Evolutionary conservation across 306 rosid species (phyloP), one percentile per base, ranked within the genome.

Genomic region (Cicer bijugum): DNA sequence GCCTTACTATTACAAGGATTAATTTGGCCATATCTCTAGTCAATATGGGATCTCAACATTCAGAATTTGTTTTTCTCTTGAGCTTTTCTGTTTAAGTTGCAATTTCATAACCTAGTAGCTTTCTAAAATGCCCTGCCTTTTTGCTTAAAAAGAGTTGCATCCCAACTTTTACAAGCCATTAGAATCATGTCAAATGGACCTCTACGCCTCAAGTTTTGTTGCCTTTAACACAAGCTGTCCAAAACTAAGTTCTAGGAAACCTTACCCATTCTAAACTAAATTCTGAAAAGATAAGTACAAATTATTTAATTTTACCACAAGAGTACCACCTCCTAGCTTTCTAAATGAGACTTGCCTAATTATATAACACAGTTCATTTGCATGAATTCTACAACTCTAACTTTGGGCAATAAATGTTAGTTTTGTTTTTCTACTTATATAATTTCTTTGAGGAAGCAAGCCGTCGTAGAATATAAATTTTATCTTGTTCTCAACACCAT

Each of bases 71-170:
- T 55, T 6, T 55, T 6, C 19, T 9, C 12, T 55, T 17, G 37
- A 55, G 61, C n/a, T 15, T 55, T 55, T 55, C 37, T 55, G 12
- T 55, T 55, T 55, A 9, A 17, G 61, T 55, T 55, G 37, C 61
- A 55, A 55, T 9, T 53, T 48, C 7, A 53, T 17, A 53, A 16
- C 12, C 33, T 19, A 17, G 33, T 16, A 48, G 53, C 8, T 48
- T n/a, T 48, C 2, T 48, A 1, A n/a, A n/a, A 6, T 12, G 1
- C n/a, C 14, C 17, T n/a, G 17, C 16, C 12, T n/a, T 48, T 12
- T 12, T n/a, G 14, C 12, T 4, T 20, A 3, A 4, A 56, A 56
- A 20, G 62, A 56, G 62, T 56, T 17, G 62, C 61, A 20, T 56
- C 11, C 61, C 61, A 56, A 56, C 61, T 19, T 8, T 56, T 56